A percentile compares a stretch with the other conserved stretches of the same genome.
phyloP scores from a whole-genome alignment of 345 rosid species.

The Linum usitatissimum region DNA sequence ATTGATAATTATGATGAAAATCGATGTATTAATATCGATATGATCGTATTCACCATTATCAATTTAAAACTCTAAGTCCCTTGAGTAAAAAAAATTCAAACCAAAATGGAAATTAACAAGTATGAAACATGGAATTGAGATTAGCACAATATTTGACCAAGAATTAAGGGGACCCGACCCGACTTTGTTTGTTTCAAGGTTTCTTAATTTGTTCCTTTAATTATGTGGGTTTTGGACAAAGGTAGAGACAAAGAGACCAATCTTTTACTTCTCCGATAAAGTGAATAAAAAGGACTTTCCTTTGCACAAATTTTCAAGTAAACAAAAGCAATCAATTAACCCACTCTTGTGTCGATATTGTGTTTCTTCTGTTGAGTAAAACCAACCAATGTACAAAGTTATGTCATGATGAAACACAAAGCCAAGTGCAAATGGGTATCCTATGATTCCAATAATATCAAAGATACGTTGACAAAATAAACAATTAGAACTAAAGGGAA shows the following conservation, averaged over 20 bases:
- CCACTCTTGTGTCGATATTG: neutral
- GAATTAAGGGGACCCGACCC: neutral
- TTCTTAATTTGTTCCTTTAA: neutral
- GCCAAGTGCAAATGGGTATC: neutral
- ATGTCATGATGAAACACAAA: neutral
- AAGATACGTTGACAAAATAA: no score
- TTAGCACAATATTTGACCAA: neutral
- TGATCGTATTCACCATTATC: no score
- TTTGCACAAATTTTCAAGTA: neutral
- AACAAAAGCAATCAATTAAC: neutral
- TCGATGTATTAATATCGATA: no score
- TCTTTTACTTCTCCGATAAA: slow-evolving; percentile 3
- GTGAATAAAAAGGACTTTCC: neutral
- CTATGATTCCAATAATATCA: neutral
- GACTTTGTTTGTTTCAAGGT: neutral
- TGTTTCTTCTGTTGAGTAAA: neutral
- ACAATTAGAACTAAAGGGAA: no score
- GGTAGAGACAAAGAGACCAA: slow-evolving; percentile 1
- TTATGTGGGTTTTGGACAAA: no score
- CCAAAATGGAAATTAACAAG: no score
- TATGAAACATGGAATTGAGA: neutral
- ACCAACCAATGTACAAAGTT: neutral
- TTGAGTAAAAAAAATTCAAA: no score
- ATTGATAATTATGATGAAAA: no score
- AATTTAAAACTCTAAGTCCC: no score